Evolutionary conservation across 805 yeast genomes (phyloP), one percentile per base, ranked within the genome.

Genomic region (Kluyveromyces starmeri): DNA sequence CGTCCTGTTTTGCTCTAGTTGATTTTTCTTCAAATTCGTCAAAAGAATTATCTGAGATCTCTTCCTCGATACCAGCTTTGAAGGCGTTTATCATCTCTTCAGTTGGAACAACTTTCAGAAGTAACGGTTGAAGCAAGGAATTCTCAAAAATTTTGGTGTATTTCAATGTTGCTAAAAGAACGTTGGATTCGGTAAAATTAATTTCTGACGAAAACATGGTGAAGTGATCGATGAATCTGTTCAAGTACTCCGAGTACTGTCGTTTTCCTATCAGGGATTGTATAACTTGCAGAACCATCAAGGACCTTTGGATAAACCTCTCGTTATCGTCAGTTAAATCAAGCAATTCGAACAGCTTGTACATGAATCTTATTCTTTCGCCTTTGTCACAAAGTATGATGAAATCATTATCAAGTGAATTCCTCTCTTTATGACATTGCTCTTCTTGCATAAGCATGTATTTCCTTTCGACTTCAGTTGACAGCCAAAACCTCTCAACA

Each of bases 351-450:
- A 12, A 37, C 18, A 23, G 42, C 36, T 8, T 22, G 17, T 2
- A 42, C 19, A 25, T 41, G 34, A 9, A 14, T 10, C 18, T 19
- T n/a, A n/a, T 12, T 9, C 19, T 17, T 20, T 30, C 33, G 11
- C 13, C 23, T 14, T 28, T 19, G 6, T 43, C 39, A 10, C 18
- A 30, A 19, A 10, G 12, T 11, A 2, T 9, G 21, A 3, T 13
- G 12, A n/a, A 9, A 11, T 29, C 35, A 3, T 12, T 24, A 17
- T 16, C 19, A 6, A 30, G 31, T 9, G 32, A 14, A 14, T 17
- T 24, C 16, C 20, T 40, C 6, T 47, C 24, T 12, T 50, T 35
- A 32, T 43, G 47, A 4, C 22, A n/a, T 7, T 53, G 38, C 20
- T 46, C 48, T 4, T 36, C 37, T 7, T 28, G 24, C 12, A 31